Base-by-base conservation (phyloP, 345 rosid genomes). In the Salix exigua region DNA sequence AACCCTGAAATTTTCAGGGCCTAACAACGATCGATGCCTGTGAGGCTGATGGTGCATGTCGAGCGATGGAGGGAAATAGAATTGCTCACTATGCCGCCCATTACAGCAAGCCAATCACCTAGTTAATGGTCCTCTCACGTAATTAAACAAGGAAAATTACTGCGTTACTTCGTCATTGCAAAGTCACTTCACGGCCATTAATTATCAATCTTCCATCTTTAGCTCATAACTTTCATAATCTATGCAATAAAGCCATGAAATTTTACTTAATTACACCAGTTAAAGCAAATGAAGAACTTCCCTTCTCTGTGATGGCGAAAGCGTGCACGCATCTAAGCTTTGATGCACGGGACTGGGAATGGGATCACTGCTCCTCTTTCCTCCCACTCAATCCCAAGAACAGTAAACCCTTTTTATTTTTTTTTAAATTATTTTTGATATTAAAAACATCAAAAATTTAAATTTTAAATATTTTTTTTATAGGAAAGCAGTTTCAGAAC, bases 401-500 rank as follows among this genome's bases (percentile, higher is more conserved):
- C 11, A 3, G 13, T 3, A 21, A 53, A 31, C 40, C 18, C 28
- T 19, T 10, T 0, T 61, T 30, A 30, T 30, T 30, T 31, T 28
- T 31, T 33, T 33, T 33, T 0, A 5, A 33, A 33, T 0, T 33
- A 33, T 33, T 33, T 33, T 33, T 33, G 1, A 33, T 33, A 33
- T 33, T 33, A 33, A 33, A 33, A 33, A 33, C 0, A 33, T 33
- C 6, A 33, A 33, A 33, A 33, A 4, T 4, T 33, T 33, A 4
- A 33, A 33, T 33, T 33, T 33, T 0, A 33, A 33, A 33, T 33
- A 33, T 33, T 2, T 31, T 2, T 31, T 31, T 33, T 33, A 4
- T 33, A 70, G 79, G 64, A 76, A 79, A 72, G 60, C 79, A 66
- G 82, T 87, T 86, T 75, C 87, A 26, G 26, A 37, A 75, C 76